Conservation (phyloP, 2,329 filamentous ascomycete genomes). For the Pyrenochaeta sp. region DNA sequence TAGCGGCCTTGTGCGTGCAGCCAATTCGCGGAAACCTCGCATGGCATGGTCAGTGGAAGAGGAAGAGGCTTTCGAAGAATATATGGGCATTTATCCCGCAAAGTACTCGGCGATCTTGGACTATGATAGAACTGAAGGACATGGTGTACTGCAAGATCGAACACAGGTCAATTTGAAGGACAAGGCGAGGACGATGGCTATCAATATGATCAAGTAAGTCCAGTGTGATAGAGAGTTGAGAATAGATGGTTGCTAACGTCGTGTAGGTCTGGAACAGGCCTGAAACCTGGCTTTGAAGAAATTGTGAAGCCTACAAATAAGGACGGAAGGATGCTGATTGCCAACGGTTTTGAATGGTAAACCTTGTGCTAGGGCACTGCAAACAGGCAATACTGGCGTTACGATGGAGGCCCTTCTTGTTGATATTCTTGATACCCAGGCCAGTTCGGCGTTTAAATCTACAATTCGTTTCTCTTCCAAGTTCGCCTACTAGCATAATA, state of each 20-base stretch:
- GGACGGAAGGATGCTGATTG: conserved; percentile 27
- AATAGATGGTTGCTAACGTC: conserved; percentile 9
- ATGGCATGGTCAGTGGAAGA: conserved; percentile 41
- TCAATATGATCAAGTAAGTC: conserved; percentile 51
- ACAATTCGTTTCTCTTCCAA: not conserved
- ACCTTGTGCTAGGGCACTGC: not conserved
- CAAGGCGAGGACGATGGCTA: conserved; percentile 53
- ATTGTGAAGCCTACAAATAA: conserved; percentile 26
- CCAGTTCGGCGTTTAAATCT: conserved; percentile 15
- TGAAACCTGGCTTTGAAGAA: conserved; percentile 39
- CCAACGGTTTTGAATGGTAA: conserved; percentile 32
- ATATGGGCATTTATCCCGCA: conserved; percentile 58
- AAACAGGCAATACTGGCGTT: not conserved
- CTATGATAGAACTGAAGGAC: conserved; percentile 23
- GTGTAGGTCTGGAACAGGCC: conserved; percentile 37
- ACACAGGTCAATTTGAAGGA: conserved; percentile 62
- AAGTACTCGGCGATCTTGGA: conserved; percentile 58
- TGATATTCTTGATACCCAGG: conserved; percentile 21
- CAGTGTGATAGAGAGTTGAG: not conserved
- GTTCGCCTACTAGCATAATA: no score
- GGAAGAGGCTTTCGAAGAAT: conserved; percentile 55
- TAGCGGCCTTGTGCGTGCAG: conserved; percentile 2
- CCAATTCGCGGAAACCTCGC: conserved; percentile 23
- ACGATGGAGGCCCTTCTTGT: not conserved
- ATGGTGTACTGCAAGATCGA: conserved; percentile 46